Percentiles rank a stretch among this genome's conserved stretches.
Conservation (phyloP, 1,139 yeast genomes). For the Debaryomyces udenii region DNA sequence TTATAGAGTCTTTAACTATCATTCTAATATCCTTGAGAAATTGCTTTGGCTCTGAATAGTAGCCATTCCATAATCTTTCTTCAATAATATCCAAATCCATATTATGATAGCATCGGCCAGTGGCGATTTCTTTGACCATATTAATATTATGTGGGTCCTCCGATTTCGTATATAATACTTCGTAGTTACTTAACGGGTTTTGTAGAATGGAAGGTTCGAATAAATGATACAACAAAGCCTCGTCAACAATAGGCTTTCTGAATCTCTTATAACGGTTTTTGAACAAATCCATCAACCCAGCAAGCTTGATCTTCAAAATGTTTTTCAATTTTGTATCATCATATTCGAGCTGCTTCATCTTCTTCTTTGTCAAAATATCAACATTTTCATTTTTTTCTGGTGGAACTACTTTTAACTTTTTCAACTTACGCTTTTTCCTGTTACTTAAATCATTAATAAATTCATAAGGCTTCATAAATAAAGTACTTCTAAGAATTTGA, state of each 20-base stretch:
- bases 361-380: conserved; percentile 30
- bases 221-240: conserved; percentile 67
- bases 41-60: conserved; percentile 89
- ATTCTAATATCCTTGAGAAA: conserved; percentile 80
- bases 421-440: conserved; percentile 53
- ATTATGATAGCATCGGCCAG: conserved; percentile 74
- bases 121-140: conserved; percentile 76
- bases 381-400: conserved; percentile 15
- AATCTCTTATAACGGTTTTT: conserved; percentile 86
- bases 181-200: conserved; percentile 44
- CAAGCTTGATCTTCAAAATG: conserved; percentile 77
- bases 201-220: conserved; percentile 60
- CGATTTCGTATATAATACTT: conserved; percentile 54
- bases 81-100: conserved; percentile 95
- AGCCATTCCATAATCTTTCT: conserved; percentile 96
- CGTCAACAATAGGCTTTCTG: conserved; percentile 88
- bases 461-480: conserved; percentile 68
- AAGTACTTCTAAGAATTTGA: conserved; percentile 52
- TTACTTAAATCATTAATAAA: conserved; percentile 54
- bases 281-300: conserved; percentile 87
- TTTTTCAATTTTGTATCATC: conserved; percentile 83
- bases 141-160: conserved; percentile 56
- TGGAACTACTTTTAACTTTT: conserved; percentile 34
- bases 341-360: conserved; percentile 57
- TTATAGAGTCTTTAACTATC: conserved; percentile 78